Base-by-base conservation (phyloP, 495 filamentous ascomycete species). In the Rusavskia elegans region DNA sequence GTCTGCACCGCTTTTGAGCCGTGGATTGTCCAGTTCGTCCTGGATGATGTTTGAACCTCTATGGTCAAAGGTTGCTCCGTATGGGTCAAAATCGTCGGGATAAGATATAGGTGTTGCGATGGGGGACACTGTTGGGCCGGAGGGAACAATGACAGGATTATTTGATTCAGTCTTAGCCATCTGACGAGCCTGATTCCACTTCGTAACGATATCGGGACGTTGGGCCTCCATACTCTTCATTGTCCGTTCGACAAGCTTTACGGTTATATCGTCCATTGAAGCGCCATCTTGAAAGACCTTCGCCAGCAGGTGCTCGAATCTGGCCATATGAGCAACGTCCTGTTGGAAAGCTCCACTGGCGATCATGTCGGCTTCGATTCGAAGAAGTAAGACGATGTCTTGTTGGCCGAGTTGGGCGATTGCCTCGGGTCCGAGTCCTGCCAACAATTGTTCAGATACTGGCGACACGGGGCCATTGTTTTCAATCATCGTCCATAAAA, bases 11-110 rank as follows among this genome's bases (percentile, higher is more conserved):
- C 79, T 78, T 16, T 72, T 70, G 42, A 83, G 81, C 52, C 77
- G 75, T 57, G 80, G 78, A 53, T 72, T 77, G 64, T 96, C 92
- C 39, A 98, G 75, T 56, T 85, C 79, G 48, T 95, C 88, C 16
- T 84, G 83, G 61, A 98, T 96, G 49, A 86, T 72, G 19, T 85
- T 79, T 20, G 92, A 98, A 25, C 87, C 89, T 58, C 85, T 87
- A 71, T 90, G 86, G 66, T 98, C 92, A 51, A 86, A 93, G 48
- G 78, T 87, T 55, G 84, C 78, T 25, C 81, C 83, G 62, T 97
- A 95, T 0, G 92, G 92, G 60, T 98, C 92, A 59, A 80, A 89
- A 2, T 79, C 81, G 53, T 96, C 89, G 54, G 89, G 80, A 50
- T 72, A 76, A 40, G 74, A 68, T 13, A 77, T 64, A 49, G 60